Evolutionary conservation across 306 rosid genomes (phyloP).

Genomic region (Gastrolobium villosum): DNA sequence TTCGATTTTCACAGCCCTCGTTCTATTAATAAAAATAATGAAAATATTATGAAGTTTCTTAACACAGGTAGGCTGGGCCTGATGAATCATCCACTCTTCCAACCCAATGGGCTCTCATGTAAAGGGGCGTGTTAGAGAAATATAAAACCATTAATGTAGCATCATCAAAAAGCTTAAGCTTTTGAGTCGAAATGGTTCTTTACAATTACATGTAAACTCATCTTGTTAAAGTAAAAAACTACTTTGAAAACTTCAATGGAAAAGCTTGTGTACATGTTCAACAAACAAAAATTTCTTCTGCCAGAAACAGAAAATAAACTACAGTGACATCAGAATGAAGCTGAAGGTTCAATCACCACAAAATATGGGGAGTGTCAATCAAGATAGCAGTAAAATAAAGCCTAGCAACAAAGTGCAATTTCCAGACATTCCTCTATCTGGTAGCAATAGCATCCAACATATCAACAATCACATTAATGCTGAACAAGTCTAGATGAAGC

Average conservation of each 20-base stretch:
- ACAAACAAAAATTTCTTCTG: not conserved
- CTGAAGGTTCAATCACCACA: conserved; percentile 32
- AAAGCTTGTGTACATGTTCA: not conserved
- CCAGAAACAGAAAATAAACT: conserved; percentile 22
- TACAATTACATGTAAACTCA: not conserved
- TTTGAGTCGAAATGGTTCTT: no score
- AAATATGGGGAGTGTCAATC: conserved; percentile 4
- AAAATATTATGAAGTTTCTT: no score
- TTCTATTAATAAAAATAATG: no score
- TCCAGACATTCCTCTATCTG: conserved; percentile 38
- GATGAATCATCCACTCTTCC: no score
- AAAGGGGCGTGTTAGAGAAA: no score
- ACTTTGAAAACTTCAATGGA: not conserved
- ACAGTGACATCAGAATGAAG: conserved; percentile 34
- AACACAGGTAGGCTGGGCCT: no score
- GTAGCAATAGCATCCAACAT: conserved; percentile 18
- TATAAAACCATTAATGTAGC: no score
- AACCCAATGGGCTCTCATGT: no score
- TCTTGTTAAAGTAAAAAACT: not conserved
- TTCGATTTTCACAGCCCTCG: no score
- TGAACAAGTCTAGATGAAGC: conserved; percentile 11
- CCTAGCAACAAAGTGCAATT: conserved; percentile 12
- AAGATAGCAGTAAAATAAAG: conserved; percentile 28
- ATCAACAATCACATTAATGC: conserved; percentile 20
- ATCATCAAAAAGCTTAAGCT: no score